phyloP scores from a whole-genome alignment of 2,329 filamentous ascomycete genomes.

The Stachybotrys chartarum region DNA sequence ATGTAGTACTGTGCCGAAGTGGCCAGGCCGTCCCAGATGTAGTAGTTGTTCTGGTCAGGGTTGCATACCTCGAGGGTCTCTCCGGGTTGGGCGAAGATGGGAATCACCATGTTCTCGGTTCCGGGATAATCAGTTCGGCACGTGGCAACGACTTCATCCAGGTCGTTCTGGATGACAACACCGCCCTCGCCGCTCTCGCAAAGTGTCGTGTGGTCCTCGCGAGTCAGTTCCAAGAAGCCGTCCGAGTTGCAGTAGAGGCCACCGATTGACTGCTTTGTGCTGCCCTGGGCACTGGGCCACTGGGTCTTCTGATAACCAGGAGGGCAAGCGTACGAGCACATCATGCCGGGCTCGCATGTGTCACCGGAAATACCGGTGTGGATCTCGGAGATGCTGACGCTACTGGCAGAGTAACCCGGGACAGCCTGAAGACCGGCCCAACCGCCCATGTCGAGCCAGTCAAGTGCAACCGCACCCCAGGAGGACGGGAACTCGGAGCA shows the following conservation, averaged over 20 bases:
- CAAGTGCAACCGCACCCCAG: slow-evolving; percentile 69
- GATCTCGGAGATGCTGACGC: slow-evolving; percentile 56
- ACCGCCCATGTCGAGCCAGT: slow-evolving; percentile 63
- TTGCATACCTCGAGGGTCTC: slow-evolving; percentile 60
- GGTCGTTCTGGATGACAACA: slow-evolving; percentile 69
- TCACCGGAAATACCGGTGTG: slow-evolving; percentile 54
- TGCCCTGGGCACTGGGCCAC: slow-evolving; percentile 74
- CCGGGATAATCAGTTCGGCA: slow-evolving; percentile 98
- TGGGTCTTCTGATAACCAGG: slow-evolving; percentile 87
- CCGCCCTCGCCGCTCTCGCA: slow-evolving; percentile 67
- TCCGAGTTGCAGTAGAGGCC: slow-evolving; percentile 71
- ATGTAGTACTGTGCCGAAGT: slow-evolving; percentile 97
- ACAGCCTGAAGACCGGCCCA: slow-evolving; percentile 73
- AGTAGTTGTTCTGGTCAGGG: slow-evolving; percentile 66
- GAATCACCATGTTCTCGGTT: slow-evolving; percentile 80
- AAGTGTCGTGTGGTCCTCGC: slow-evolving; percentile 57
- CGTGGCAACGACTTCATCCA: slow-evolving; percentile 59
- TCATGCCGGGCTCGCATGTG: slow-evolving; percentile 53
- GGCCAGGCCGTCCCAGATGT: slow-evolving; percentile 62
- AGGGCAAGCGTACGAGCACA: slow-evolving; percentile 94
- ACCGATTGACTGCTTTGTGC: slow-evolving; percentile 77
- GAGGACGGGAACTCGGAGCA: slow-evolving; percentile 70
- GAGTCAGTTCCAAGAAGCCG: slow-evolving; percentile 73
- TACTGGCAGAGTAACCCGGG: slow-evolving; percentile 40
- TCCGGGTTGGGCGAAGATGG: slow-evolving; percentile 57